Percentiles rank a stretch among this genome's conserved stretches.
Evolutionary conservation across 1,284 basidiomycete genomes (phyloP).

Genomic region (Moesziomyces globuligerus): DNA sequence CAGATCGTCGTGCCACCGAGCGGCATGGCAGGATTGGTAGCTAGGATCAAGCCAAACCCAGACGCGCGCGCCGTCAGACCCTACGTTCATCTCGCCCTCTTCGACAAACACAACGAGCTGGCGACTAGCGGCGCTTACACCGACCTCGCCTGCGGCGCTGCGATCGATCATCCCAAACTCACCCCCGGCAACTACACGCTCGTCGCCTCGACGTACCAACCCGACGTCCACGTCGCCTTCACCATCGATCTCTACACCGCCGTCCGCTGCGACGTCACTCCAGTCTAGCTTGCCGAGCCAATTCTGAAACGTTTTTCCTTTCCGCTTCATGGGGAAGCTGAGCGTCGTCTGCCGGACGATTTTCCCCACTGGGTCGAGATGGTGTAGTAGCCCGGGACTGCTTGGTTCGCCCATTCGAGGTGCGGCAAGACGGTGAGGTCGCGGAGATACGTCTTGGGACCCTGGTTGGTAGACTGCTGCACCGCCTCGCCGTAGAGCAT

Average conservation of each 20-base stretch:
- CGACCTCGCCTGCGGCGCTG: slow-evolving; percentile 37
- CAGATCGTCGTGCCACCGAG: slow-evolving; percentile 69
- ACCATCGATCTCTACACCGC: slow-evolving; percentile 38
- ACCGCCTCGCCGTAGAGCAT: slow-evolving; percentile 95
- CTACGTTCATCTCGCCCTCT: slow-evolving; percentile 36
- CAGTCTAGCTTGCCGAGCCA: not conserved
- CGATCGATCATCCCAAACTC: slow-evolving; percentile 19
- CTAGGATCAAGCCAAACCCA: slow-evolving; percentile 3
- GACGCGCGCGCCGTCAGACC: slow-evolving; percentile 2
- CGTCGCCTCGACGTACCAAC: slow-evolving; percentile 34
- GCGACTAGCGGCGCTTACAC: slow-evolving; percentile 36
- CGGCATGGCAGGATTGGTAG: slow-evolving; percentile 4
- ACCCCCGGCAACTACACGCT: slow-evolving; percentile 25
- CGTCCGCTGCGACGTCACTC: slow-evolving; percentile 16
- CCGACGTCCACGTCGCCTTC: slow-evolving; percentile 22
- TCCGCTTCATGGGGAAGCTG: too few relatives aligned
- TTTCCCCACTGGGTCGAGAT: slow-evolving; percentile 7
- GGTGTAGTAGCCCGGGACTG: slow-evolving; percentile 21
- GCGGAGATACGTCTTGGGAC: slow-evolving; percentile 74
- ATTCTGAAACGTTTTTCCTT: too few relatives aligned
- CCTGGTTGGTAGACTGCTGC: slow-evolving; percentile 62
- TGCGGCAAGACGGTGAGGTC: slow-evolving; percentile 70
- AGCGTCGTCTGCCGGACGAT: too few relatives aligned
- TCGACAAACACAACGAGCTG: slow-evolving; percentile 12
- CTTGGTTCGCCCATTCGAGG: slow-evolving; percentile 65